Base-by-base conservation (phyloP, 257 asterid species). In the Nicotiana knightiana region DNA sequence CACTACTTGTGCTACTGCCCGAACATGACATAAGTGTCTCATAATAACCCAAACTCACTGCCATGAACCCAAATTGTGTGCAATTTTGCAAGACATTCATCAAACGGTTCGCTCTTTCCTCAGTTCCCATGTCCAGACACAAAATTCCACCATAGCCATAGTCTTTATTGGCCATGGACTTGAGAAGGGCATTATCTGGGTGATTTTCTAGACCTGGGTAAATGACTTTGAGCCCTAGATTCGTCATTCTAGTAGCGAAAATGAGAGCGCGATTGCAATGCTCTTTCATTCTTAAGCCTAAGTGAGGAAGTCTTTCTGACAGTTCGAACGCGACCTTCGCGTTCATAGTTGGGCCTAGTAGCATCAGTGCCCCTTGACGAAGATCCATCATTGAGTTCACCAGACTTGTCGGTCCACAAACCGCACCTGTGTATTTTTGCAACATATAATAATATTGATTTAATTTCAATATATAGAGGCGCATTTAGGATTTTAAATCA, bases 21-120 rank as follows among this genome's bases (percentile, higher is more conserved):
- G 99, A 96, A 89, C 98, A 94, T 3, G 99, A 96, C 98, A 95
- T 95, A 0, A 95, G 86, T 0, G 99, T 95, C 88, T 93, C 99
- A 15, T 92, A 93, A 86, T 95, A 95, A 2, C 99, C 99, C 83
- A 95, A 84, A 85, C 99, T 95, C 2, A 95, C 99, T 0, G 98
- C 99, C 96, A 95, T 91, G 77, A 95, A 83, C 85, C 99, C 99
- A 26, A 96, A 96, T 26, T 96, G 96, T 0, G 94, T 86, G 82
- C 78, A 76, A 73, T 94, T 96, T 53, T 96, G 99, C 9, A 94
- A 65, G 2, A 91, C 81, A 77, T 89, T 90, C 99, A 96, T 94
- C 33, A 96, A 73, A 1, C 92, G 88, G 10, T 94, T 92, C 1
- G 98, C 99, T 82, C 83, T 85, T 30, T 96, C 97, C 85, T 96